Percentiles rank a stretch among this genome's conserved stretches.
Evolutionary conservation across 192 early-diverging fungal genomes (phyloP).

Genomic region (Podochytrium sp.): DNA sequence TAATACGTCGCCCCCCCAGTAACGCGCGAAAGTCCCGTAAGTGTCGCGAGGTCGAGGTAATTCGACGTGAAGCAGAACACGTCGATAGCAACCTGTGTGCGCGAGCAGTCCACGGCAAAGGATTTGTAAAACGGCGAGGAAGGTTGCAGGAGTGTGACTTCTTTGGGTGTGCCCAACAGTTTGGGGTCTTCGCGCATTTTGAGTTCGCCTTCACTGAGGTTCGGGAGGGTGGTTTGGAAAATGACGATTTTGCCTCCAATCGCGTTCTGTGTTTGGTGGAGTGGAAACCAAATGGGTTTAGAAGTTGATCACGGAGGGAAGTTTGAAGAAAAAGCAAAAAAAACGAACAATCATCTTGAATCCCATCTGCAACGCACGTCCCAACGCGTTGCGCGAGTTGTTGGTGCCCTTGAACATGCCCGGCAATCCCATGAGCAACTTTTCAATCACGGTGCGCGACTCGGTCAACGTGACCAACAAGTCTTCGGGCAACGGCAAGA

Average conservation of each 20-base stretch:
- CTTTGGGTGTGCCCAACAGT: constrained; percentile 88
- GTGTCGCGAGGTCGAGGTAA: constrained; percentile 87
- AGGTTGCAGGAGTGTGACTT: constrained; percentile 80
- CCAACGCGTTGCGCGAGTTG: constrained; percentile 77
- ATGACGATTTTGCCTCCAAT: constrained; percentile 91
- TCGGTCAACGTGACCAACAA: constrained; percentile 88
- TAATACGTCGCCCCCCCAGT: constrained; percentile 89
- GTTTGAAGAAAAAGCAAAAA: not conserved
- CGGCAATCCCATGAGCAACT: constrained; percentile 69
- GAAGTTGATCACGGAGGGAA: constrained; percentile 2
- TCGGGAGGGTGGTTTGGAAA: constrained; percentile 82
- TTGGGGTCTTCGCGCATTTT: constrained; percentile 87
- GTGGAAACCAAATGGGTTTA: constrained; percentile 12
- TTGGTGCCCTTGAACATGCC: constrained; percentile 88
- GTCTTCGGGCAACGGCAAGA: constrained; percentile 86
- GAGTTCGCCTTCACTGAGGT: constrained; percentile 75
- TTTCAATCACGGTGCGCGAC: constrained; percentile 72
- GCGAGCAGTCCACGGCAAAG: constrained; percentile 89
- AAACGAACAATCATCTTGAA: constrained; percentile 74
- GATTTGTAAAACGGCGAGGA: constrained; percentile 89
- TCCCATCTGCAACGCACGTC: constrained; percentile 81
- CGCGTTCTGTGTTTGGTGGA: constrained; percentile 47
- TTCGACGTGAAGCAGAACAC: constrained; percentile 84
- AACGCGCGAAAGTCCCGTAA: constrained; percentile 79
- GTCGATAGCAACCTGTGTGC: constrained; percentile 86